phyloP scores from a whole-genome alignment of 2,329 filamentous ascomycete species.

The Monosporascus sp. region DNA sequence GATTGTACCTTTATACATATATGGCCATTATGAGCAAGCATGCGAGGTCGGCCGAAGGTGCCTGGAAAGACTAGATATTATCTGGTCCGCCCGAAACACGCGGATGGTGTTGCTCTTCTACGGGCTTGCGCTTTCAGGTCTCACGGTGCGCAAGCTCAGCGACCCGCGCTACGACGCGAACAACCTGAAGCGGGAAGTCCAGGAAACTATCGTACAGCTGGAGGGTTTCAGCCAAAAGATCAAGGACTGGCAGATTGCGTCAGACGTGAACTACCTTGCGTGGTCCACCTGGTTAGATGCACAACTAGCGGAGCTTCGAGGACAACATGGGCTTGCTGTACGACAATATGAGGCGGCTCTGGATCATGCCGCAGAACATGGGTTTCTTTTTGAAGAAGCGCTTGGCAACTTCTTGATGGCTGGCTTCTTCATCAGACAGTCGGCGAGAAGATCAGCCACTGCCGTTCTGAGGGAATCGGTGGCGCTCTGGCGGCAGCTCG shows the following conservation, averaged over 20 bases:
- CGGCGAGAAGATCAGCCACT: slow-evolving; percentile 62
- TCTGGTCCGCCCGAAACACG: slow-evolving; percentile 58
- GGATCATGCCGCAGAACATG: slow-evolving; percentile 65
- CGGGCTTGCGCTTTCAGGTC: slow-evolving; percentile 50
- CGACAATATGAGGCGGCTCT: slow-evolving; percentile 63
- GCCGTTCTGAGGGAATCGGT: slow-evolving; percentile 64
- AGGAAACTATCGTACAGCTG: slow-evolving; percentile 48
- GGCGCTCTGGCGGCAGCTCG: slow-evolving; percentile 62
- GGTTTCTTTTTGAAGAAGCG: slow-evolving; percentile 66
- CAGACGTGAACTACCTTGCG: slow-evolving; percentile 64
- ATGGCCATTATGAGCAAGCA: slow-evolving; percentile 56
- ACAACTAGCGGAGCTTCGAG: slow-evolving; percentile 59
- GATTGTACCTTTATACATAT: slow-evolving; percentile 57
- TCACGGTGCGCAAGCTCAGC: slow-evolving; percentile 43
- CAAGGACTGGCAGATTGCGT: slow-evolving; percentile 57
- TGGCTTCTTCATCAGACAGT: slow-evolving; percentile 61
- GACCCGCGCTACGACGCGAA: slow-evolving; percentile 40
- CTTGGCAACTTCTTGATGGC: slow-evolving; percentile 70
- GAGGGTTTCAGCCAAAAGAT: slow-evolving; percentile 54
- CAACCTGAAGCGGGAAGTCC: slow-evolving; percentile 36
- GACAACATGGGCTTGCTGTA: slow-evolving; percentile 53
- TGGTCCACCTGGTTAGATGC: slow-evolving; percentile 67
- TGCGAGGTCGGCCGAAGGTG: slow-evolving; percentile 50
- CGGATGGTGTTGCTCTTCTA: slow-evolving; percentile 55
- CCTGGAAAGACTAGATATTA: slow-evolving; percentile 38